Evolutionary conservation across 2,329 filamentous ascomycete genomes (phyloP).

Genomic region (Ophiostoma piceae): DNA sequence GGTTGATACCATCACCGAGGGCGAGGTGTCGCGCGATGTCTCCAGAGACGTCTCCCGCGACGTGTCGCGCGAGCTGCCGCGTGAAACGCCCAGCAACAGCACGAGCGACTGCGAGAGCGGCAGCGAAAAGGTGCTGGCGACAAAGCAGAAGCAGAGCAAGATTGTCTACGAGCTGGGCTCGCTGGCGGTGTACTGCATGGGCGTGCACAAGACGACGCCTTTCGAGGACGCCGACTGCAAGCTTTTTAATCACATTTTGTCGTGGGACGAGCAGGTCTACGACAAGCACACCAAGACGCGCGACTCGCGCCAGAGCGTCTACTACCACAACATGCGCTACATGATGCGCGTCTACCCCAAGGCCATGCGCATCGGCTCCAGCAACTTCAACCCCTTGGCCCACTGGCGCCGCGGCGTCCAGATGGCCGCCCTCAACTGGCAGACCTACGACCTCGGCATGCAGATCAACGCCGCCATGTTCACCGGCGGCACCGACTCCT

Average conservation of each 20-base stretch:
- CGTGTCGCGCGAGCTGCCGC: conserved; percentile 28
- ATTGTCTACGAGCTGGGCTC: conserved; percentile 78
- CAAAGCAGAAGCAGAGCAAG: conserved; percentile 68
- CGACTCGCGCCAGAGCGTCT: conserved; percentile 70
- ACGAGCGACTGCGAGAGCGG: conserved; percentile 73
- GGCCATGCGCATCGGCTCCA: conserved; percentile 72
- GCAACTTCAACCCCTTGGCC: conserved; percentile 88
- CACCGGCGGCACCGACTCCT: conserved; percentile 75
- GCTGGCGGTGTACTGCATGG: conserved; percentile 70
- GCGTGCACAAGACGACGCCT: conserved; percentile 70
- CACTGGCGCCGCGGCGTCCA: conserved; percentile 96
- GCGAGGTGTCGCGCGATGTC: conserved; percentile 40
- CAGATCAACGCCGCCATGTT: conserved; percentile 99
- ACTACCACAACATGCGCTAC: conserved; percentile 85
- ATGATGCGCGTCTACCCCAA: conserved; percentile 94
- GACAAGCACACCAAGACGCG: conserved; percentile 70
- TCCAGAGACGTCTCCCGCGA: conserved; percentile 38
- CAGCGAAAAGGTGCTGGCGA: conserved; percentile 48
- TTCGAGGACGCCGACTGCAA: conserved; percentile 76
- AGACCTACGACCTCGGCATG: conserved; percentile 92
- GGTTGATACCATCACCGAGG: conserved; percentile 55
- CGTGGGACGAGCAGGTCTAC: conserved; percentile 86
- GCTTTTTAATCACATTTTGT: conserved; percentile 90
- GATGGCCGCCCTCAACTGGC: conserved; percentile 98
- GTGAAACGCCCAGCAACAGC: conserved; percentile 52